Conservation (phyloP, 2,329 filamentous ascomycete species). For the Ophiocordyceps unilateralis region DNA sequence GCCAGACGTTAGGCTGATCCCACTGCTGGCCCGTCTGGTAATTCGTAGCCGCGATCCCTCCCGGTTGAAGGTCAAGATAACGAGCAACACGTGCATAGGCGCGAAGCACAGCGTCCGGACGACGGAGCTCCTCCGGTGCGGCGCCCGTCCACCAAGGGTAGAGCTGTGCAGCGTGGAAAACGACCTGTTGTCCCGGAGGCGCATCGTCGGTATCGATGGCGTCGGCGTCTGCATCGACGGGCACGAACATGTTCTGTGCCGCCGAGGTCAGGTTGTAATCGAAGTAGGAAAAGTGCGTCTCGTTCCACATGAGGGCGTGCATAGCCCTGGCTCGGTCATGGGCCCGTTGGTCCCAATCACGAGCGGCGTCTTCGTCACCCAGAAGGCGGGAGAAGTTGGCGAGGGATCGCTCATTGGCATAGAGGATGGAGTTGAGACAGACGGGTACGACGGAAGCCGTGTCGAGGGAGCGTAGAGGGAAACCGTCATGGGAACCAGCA, state of each 20-base stretch:
- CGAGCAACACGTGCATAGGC: slow-evolving; percentile 35
- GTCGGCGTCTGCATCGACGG: slow-evolving; percentile 24
- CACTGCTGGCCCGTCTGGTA: slow-evolving; percentile 45
- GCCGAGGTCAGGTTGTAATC: slow-evolving; percentile 49
- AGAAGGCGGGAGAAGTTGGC: slow-evolving; percentile 28
- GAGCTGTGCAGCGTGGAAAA: slow-evolving; percentile 42
- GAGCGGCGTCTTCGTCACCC: slow-evolving; percentile 31
- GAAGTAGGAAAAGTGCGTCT: slow-evolving; percentile 45
- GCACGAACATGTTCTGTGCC: slow-evolving; percentile 36
- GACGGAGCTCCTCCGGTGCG: slow-evolving; percentile 37
- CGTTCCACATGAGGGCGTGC: slow-evolving; percentile 46
- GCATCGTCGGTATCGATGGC: slow-evolving; percentile 19
- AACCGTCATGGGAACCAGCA: slow-evolving; percentile 43
- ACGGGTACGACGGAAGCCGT: slow-evolving; percentile 40
- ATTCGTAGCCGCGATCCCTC: slow-evolving; percentile 47
- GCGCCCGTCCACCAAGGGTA: slow-evolving; percentile 56
- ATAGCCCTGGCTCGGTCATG: slow-evolving; percentile 41
- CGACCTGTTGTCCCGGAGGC: slow-evolving; percentile 35
- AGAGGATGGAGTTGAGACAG: slow-evolving; percentile 52
- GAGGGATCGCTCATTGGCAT: slow-evolving; percentile 46
- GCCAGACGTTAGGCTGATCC: slow-evolving; percentile 57
- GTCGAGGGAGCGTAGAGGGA: slow-evolving; percentile 48
- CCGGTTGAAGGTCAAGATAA: slow-evolving; percentile 32
- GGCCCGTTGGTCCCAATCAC: slow-evolving; percentile 31
- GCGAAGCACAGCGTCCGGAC: slow-evolving; percentile 37